Base-by-base conservation (phyloP, 2,329 filamentous ascomycete genomes). In the Paecilomyces sp. region DNA sequence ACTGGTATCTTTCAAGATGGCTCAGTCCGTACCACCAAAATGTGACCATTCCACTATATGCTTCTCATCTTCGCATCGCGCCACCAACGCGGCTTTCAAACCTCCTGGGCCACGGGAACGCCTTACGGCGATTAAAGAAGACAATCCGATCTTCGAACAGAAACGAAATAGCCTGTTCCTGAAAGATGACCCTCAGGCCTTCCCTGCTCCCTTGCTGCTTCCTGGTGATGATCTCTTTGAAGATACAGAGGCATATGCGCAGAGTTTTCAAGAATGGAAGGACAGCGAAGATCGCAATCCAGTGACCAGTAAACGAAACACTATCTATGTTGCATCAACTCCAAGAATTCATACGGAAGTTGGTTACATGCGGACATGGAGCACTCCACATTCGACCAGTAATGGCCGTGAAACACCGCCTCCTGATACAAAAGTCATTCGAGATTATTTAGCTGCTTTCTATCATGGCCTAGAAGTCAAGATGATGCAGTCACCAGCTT, bases 191-290 rank as follows among this genome's bases (percentile, higher is more conserved):
- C 25, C 25, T 28, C 3, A 28, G 25, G 25, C 75, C 0, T 89
- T 87, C 62, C 86, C 85, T 0, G 83, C 76, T 0, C 85, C 86
- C 0, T 67, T 89, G 5, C 74, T 87, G 0, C 72, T 89, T 0
- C 86, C 86, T 0, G 77, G 75, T 2, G 86, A 88, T 66, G 83
- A 84, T 18, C 75, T 89, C 1, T 79, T 81, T 0, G 70, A 77
- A 33, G 81, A 88, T 47, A 80, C 82, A 0, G 73, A 79, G 4
- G 77, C 76, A 47, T 74, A 78, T 1, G 72, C 80, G 0, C 85
- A 89, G 62, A 82, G 76, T 47, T 73, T 85, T 51, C 74, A 76
- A 30, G 76, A 77, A 0, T 88, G 84, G 83, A 62, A 77, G 1
- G 64, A 75, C 0, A 71, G 74, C 28, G 72, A 74, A 6, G 64